A percentile compares a stretch with the other conserved stretches of the same genome.
These are phyloP conservation scores for Leccinum variicolor DNA, from an alignment of 768 basidiomycete genomes.

Conservation along the genomic window DNA sequence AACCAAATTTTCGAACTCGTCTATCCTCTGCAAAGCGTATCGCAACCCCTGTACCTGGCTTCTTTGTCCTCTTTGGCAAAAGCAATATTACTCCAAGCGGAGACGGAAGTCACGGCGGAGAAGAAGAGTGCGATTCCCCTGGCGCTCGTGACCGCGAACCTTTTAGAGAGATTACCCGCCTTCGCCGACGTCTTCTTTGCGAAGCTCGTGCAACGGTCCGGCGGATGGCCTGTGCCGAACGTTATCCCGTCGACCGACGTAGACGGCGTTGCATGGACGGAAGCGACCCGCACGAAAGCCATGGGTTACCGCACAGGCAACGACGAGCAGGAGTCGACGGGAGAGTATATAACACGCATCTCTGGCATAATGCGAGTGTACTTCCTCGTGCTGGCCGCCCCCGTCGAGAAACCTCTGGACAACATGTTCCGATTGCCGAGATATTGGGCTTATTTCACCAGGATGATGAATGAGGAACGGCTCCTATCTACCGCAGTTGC, in stretches of 20 bases:
- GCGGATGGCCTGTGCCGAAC: conserved; percentile 81
- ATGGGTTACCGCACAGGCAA: conserved; percentile 52
- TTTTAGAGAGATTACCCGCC: conserved; percentile 54
- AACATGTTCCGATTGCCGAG: conserved; percentile 57
- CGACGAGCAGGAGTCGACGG: conserved; percentile 47
- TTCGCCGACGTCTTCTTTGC: conserved; percentile 80
- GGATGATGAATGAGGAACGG: conserved; percentile 50
- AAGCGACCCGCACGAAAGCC: conserved; percentile 43
- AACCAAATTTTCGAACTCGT: conserved; percentile 43
- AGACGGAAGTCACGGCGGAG: conserved; percentile 90
- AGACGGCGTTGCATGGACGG: conserved; percentile 46
- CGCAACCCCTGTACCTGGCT: conserved; percentile 58
- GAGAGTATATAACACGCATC: conserved; percentile 66
- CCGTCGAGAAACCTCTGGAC: conserved; percentile 37
- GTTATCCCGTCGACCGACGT: conserved; percentile 52
- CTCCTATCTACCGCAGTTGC: conserved; percentile 59
- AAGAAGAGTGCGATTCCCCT: conserved; percentile 82
- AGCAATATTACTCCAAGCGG: conserved; percentile 84
- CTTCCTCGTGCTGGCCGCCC: conserved; percentile 58
- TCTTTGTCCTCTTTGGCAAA: conserved; percentile 88
- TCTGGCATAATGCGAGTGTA: conserved; percentile 85
- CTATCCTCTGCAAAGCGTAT: conserved; percentile 26
- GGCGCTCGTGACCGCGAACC: conserved; percentile 62
- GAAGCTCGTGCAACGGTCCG: conserved; percentile 81
- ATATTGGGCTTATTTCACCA: conserved; percentile 71